Conservation (phyloP, 1,284 basidiomycete genomes). For the Gymnopus androsaceus region DNA sequence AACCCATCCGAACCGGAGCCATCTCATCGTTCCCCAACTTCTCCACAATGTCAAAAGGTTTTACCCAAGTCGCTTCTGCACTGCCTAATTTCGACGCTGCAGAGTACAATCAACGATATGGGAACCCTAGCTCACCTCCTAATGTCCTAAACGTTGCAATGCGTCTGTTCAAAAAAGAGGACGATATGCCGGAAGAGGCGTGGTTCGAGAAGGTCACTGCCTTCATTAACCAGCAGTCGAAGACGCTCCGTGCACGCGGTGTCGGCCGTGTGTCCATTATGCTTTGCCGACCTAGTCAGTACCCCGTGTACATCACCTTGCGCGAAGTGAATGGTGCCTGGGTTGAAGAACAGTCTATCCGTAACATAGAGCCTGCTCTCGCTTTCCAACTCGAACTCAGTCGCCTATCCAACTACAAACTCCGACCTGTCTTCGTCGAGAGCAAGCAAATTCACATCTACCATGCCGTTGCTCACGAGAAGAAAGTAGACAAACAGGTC, state of each 20-base stretch:
- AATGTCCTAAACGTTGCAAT: conserved; percentile 95
- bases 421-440: conserved; percentile 91
- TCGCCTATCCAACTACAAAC: conserved; percentile 95
- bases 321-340: conserved; percentile 76
- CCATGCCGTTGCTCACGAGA: conserved; percentile 93
- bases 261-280: conserved; percentile 92
- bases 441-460: conserved; percentile 97
- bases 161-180: conserved; percentile 77
- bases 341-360: conserved; percentile 95
- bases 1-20: conserved; percentile 86
- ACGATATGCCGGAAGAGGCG: conserved; percentile 76
- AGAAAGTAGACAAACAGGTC: too few species aligned
- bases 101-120: conserved; percentile 78
- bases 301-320: conserved; percentile 94
- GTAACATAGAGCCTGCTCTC: conserved; percentile 97
- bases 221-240: conserved; percentile 74
- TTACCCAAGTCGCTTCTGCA: conserved; percentile 66
- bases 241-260: conserved; percentile 71
- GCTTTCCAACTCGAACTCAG: conserved; percentile 98
- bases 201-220: conserved; percentile 78
- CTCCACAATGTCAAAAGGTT: conserved; percentile 71
- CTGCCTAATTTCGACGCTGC: conserved; percentile 72
- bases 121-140: conserved; percentile 70
- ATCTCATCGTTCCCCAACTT: conserved; percentile 88
- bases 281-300: conserved; percentile 88